phyloP scores from a whole-genome alignment of 176 grass and related monocot genomes.

The Stipa capillata region DNA sequence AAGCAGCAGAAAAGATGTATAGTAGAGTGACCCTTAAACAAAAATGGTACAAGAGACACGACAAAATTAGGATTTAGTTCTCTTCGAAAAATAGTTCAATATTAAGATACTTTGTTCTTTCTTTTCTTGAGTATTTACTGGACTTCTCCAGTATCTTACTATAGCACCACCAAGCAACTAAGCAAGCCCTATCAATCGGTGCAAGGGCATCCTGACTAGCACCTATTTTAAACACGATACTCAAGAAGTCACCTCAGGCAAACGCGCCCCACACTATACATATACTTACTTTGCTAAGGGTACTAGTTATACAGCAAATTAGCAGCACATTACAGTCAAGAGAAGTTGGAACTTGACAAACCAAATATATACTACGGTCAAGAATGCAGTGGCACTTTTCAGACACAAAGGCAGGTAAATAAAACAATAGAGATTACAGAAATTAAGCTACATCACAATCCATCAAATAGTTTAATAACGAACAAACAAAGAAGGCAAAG shows the following conservation, averaged over 20 bases:
- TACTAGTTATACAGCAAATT: neutral
- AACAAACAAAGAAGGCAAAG: neutral
- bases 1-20: neutral
- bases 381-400: neutral
- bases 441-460: neutral
- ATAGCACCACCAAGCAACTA: neutral
- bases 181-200: neutral
- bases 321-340: neutral
- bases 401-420: neutral
- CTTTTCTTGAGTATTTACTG: neutral
- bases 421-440: neutral
- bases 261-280: neutral
- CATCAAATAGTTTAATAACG: neutral
- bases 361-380: neutral
- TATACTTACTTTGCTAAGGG: neutral
- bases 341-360: neutral
- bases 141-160: neutral
- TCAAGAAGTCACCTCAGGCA: neutral
- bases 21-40: neutral
- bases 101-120: neutral
- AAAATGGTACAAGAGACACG: neutral
- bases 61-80: neutral
- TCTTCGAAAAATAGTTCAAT: neutral
- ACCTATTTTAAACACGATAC: neutral
- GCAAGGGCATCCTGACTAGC: neutral